Evolutionary conservation across 1,284 basidiomycete species (phyloP).

Genomic region (Rhodotorula mucilaginosa): DNA sequence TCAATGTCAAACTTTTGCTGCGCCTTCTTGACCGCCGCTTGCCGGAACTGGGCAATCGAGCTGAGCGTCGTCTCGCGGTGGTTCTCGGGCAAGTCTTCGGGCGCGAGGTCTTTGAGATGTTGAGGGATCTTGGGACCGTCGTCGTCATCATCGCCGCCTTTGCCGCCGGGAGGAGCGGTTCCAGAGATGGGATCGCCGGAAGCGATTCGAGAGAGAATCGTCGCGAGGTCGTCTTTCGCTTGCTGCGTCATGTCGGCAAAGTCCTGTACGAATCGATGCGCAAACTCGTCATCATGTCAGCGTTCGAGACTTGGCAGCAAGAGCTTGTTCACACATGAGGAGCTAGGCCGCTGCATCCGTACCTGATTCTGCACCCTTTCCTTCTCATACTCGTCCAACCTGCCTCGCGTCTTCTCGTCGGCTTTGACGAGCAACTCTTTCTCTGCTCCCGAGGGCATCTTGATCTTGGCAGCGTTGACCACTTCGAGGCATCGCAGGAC

Average conservation of each 20-base stretch:
- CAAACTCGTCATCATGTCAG: no score
- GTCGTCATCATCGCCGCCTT: conserved; percentile 15
- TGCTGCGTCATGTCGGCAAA: conserved; percentile 32
- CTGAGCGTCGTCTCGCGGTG: conserved; percentile 43
- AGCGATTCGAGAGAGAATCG: conserved; percentile 29
- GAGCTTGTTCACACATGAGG: background rate
- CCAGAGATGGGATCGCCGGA: conserved; percentile 24
- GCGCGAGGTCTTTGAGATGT: conserved; percentile 45
- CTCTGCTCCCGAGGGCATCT: conserved; percentile 35
- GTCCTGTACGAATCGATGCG: conserved; percentile 7
- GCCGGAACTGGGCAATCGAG: conserved; percentile 46
- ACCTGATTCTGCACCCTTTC: conserved; percentile 42
- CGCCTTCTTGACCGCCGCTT: conserved; percentile 43
- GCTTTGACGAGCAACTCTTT: conserved; percentile 45
- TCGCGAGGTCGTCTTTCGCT: conserved; percentile 32
- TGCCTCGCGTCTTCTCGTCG: conserved; percentile 45
- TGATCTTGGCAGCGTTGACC: conserved; percentile 42
- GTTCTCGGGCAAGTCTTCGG: conserved; percentile 46
- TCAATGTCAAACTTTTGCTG: conserved; percentile 38
- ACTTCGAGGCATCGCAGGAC: conserved; percentile 46
- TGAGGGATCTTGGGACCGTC: conserved; percentile 18
- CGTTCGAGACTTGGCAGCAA: background rate
- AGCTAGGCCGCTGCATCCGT: conserved; percentile 3
- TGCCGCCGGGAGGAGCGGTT: conserved; percentile 5
- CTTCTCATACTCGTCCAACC: conserved; percentile 45